phyloP scores from a whole-genome alignment of 2,329 filamentous ascomycete species.

The Byssothecium circinans region DNA sequence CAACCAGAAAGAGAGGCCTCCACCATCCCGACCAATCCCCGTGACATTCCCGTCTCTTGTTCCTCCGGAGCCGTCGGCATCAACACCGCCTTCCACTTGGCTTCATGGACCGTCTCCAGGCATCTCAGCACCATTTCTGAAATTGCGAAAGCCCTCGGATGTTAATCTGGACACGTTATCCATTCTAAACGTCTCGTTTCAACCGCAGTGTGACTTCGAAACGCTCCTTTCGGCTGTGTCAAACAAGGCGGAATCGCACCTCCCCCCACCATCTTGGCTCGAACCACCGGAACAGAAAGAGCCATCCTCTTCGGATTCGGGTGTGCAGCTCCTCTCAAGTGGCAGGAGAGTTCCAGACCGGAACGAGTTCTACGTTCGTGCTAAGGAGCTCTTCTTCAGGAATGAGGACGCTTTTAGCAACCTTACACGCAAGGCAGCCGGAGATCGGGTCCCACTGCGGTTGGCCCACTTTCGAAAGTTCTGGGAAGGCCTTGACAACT shows the following conservation, averaged over 20 bases:
- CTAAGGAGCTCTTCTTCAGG: constrained; percentile 55
- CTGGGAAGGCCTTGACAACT: constrained; percentile 60
- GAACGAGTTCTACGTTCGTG: constrained; percentile 52
- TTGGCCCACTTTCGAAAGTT: constrained; percentile 62
- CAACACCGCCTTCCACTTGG: constrained; percentile 34
- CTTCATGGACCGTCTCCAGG: constrained; percentile 42
- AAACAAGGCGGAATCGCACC: constrained; percentile 38
- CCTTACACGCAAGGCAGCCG: constrained; percentile 52
- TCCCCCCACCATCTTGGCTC: constrained; percentile 45
- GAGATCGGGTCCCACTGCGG: constrained; percentile 51
- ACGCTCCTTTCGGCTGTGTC: constrained; percentile 40
- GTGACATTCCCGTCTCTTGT: constrained; percentile 56
- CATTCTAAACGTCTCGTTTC: constrained; percentile 48
- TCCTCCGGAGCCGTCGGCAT: constrained; percentile 37
- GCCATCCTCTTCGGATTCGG: constrained; percentile 23
- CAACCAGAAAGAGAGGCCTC: constrained; percentile 45
- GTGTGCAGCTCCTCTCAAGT: constrained; percentile 48
- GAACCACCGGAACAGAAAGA: constrained; percentile 31
- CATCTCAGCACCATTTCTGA: constrained; percentile 48
- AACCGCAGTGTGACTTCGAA: constrained; percentile 42
- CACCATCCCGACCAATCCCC: constrained; percentile 53
- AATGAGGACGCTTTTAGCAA: constrained; percentile 62
- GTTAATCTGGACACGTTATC: constrained; percentile 44
- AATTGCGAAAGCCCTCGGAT: constrained; percentile 46
- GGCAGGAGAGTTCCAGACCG: constrained; percentile 52